These are phyloP conservation scores for Chytriomyces sp. DNA, from an alignment of 192 early-diverging fungal genomes.

Conservation along the genomic window DNA sequence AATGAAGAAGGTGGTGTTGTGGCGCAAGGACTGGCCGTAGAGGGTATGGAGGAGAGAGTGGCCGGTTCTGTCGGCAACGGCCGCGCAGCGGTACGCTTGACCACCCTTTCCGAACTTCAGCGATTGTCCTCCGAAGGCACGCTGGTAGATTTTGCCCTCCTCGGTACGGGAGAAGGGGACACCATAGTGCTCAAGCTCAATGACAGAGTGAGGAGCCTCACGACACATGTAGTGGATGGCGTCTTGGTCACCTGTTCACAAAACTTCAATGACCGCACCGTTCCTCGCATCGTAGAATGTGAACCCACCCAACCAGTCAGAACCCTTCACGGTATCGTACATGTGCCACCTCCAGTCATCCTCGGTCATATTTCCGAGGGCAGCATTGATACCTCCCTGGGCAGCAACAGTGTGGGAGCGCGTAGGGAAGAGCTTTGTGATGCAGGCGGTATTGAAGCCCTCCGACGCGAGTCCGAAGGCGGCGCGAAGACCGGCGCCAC, in stretches of 20 bases:
- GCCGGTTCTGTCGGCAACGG: constrained; percentile 97
- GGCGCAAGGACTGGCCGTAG: constrained; percentile 94
- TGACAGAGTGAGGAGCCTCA: constrained; percentile 92
- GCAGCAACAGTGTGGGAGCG: constrained; percentile 98
- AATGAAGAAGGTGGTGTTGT: constrained; percentile 97
- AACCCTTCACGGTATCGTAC: constrained; percentile 99
- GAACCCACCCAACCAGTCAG: constrained; percentile 88
- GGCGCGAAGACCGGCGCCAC: constrained; percentile 96
- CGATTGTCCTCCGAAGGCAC: constrained; percentile 96
- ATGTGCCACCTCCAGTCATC: constrained; percentile 99
- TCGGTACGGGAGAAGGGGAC: constrained; percentile 97
- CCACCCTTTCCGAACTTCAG: constrained; percentile 96
- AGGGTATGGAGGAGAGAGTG: constrained; percentile 97
- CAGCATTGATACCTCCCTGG: constrained; percentile 99
- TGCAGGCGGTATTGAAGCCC: constrained; percentile 96
- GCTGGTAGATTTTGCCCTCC: constrained; percentile 98
- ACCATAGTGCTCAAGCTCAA: constrained; percentile 98
- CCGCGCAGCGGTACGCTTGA: constrained; percentile 96
- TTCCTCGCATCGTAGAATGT: not conserved
- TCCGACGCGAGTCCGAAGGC: constrained; percentile 90
- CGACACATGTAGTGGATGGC: constrained; percentile 99
- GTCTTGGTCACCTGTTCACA: constrained; percentile 80
- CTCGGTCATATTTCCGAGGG: constrained; percentile 98
- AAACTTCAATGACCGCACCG: constrained; percentile 10
- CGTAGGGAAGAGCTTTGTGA: constrained; percentile 98